These are phyloP conservation scores for Pneumocystis sp. DNA, from an alignment of 1,139 yeast genomes.

Conservation along the genomic window DNA sequence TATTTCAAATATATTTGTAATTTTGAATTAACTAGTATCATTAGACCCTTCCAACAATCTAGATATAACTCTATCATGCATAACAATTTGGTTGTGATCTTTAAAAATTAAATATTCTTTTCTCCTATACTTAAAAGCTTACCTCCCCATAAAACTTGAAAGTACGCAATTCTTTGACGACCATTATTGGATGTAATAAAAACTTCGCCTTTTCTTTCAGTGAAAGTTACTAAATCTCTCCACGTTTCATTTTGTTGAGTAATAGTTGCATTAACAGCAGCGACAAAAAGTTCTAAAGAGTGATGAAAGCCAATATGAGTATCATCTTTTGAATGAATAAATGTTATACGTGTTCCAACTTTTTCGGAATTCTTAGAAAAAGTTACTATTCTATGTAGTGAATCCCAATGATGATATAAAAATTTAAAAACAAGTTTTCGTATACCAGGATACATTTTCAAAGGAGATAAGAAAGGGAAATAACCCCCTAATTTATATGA, in stretches of 20 bases:
- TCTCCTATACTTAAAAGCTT: neutral
- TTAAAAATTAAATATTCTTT: neutral
- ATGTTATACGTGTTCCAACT: neutral
- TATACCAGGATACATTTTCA: conserved; percentile 7
- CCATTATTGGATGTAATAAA: neutral
- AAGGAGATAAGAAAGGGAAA: conserved; percentile 7
- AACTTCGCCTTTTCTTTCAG: neutral
- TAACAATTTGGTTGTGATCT: neutral
- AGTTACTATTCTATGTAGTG: neutral
- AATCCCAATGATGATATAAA: conserved; percentile 9
- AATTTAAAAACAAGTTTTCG: conserved; percentile 3
- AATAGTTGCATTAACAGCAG: neutral
- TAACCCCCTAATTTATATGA: conserved; percentile 10
- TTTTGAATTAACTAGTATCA: neutral
- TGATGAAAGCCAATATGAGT: neutral
- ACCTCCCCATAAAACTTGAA: neutral
- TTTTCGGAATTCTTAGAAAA: neutral
- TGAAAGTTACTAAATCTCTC: neutral
- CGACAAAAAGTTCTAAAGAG: neutral
- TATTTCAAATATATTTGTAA: too few relatives aligned
- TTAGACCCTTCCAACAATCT: neutral
- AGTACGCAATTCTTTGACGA: neutral
- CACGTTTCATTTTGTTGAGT: neutral
- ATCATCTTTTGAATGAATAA: neutral
- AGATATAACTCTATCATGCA: neutral